Base-by-base conservation (phyloP, 345 rosid species). In the Rhodamnia rubescens region DNA sequence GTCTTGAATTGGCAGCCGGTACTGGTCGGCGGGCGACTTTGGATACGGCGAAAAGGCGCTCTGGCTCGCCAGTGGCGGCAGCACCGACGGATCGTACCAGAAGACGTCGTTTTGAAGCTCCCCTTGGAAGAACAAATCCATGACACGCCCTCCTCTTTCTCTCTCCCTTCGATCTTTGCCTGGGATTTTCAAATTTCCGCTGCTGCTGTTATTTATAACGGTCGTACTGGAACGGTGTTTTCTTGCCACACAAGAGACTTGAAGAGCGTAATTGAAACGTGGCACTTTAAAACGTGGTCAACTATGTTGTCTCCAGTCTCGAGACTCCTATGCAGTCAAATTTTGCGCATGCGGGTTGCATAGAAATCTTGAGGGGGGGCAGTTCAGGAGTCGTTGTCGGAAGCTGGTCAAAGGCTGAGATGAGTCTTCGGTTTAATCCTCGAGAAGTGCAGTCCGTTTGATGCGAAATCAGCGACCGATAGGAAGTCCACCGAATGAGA, bases 21-120 rank as follows among this genome's bases (percentile, higher is more conserved):
- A 3, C 5, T 4, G 57, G 20, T 21, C 86, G 9, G 27, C 40
- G 83, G 90, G 87, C 27, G 53, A 16, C 64, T 54, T 50, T 50
- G 64, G 13, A 64, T 91, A 93, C 0, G 94, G 89, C 82, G 81
- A 83, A 49, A 94, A 94, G 84, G 94, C 90, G 8, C 91, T 26
- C 8, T 0, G 24, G 80, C 21, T 69, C 1, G 5, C 42, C 0
- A 20, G 21, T 0, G 13, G 75, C 6, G 75, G 12, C 44, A 4
- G 24, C 47, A 2, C 7, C 26, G 8, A 18, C 49, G 84, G 15
- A 40, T 85, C 81, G 32, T 26, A 42, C 92, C 93, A 89, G 80
- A 87, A 88, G n/a, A 49, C 32, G 24, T 89, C 87, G 27, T 32
- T 87, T 50, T 89, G 53, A 53, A 80, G 59, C 27, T 49, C 81